phyloP scores from a whole-genome alignment of 345 rosid species.

The Mallotus nudiflorus region DNA sequence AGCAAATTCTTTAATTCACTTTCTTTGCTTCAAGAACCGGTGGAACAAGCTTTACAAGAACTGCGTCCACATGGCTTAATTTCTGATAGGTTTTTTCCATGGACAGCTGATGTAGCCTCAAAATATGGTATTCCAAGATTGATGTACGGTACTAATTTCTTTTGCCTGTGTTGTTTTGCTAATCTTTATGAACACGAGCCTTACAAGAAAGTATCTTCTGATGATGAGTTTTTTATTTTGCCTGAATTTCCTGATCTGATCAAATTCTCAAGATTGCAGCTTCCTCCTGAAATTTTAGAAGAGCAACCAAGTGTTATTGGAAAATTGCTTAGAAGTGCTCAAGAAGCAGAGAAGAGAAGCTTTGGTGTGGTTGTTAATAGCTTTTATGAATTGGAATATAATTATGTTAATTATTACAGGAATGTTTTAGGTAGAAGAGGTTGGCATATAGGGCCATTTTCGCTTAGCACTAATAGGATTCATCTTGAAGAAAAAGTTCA shows the following conservation, averaged over 20 bases:
- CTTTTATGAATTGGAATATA: neutral
- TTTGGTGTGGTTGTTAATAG: neutral
- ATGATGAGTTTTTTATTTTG: neutral
- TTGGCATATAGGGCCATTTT: constrained; percentile 1
- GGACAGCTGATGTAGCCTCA: neutral
- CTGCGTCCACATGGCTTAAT: neutral
- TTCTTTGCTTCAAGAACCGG: neutral
- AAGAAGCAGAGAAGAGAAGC: neutral
- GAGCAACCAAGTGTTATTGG: neutral
- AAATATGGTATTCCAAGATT: neutral
- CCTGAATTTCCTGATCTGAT: neutral
- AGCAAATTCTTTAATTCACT: neutral
- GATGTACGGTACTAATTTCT: neutral
- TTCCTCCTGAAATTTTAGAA: neutral
- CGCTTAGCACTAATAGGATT: neutral
- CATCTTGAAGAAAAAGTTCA: neutral
- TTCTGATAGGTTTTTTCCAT: neutral
- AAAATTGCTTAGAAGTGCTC: neutral
- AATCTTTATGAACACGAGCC: neutral
- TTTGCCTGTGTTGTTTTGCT: neutral
- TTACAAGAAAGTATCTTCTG: neutral
- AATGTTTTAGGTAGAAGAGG: neutral
- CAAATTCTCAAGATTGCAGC: neutral
- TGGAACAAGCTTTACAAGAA: neutral
- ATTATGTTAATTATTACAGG: neutral